Evolutionary conservation across 2,329 filamentous ascomycete species (phyloP), one percentile per base, ranked within the genome.

Genomic region (Microdochium trichocladiopsis): DNA sequence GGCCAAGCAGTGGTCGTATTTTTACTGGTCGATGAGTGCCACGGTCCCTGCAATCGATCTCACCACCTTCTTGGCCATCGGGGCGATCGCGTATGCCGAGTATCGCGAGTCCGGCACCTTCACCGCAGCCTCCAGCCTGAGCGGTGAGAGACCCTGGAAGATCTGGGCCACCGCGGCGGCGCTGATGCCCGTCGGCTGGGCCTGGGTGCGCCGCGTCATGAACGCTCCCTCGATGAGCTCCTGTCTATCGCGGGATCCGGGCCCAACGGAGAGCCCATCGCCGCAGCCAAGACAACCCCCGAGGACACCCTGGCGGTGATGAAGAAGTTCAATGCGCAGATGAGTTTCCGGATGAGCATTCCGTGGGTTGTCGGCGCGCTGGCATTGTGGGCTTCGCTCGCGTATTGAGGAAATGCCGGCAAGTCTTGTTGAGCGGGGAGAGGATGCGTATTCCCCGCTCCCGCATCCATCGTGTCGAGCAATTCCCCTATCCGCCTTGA

Each of bases 21-120:
- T 52, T 25, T 52, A 52, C 24, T 49, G 47, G 47, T 52, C 51
- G 47, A 52, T 52, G 51, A 49, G 47, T 25, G 51, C 51, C 45
- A 52, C 51, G 31, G 51, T 52, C 2, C 51, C 51, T 1, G 25
- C 10, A 16, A 11, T 52, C n/a, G 51, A 52, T 47, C 6, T 52
- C 47, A 43, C 47, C 47, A 52, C 51, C 51, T 41, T 50, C 23
- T n/a, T 47, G 22, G 47, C 36, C 14, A 52, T 49, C 25, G 47
- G 47, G n/a, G 45, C 51, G 2, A 22, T 52, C 8, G 51, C 51
- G 21, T 52, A 52, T 33, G 23, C 31, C 18, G 51, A 45, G 41
- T 52, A 52, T 47, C 22, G 33, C 28, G 18, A 2, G 21, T 14
- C 43, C 51, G 41, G 21, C 8, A 33, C 51, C 23, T 33, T 22